Base-by-base conservation (phyloP, 176 grass and related monocot genomes). In the Oryza brachyantha region DNA sequence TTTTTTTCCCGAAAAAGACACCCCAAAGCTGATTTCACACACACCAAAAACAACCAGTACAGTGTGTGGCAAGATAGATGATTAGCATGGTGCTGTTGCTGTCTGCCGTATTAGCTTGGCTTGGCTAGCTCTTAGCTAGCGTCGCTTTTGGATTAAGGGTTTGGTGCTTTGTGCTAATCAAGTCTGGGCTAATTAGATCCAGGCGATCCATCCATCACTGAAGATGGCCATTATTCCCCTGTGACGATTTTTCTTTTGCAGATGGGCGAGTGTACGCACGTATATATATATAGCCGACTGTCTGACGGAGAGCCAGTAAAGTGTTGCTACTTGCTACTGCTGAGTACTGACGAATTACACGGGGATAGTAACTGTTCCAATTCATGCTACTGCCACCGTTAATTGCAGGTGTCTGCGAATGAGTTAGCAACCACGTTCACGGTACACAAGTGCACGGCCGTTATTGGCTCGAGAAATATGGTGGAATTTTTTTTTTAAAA, bases 91-190 rank as follows among this genome's bases (percentile, higher is more conserved):
- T 38, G 80, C 54, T 40, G 34, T 52, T 52, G 45, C 1, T 24
- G 52, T 6, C 26, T 7, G 13, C n/a, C 38, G 11, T 39, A 32
- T 32, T 32, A 32, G 4, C 2, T 72, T 54, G 40, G 83, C 3
- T 57, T 57, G 24, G 21, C 61, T 4, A 52, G 48, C 17, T 26
- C 3, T 4, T 5, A 12, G 54, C 27, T 66, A 37, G 43, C 68
- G 55, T 85, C 68, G 67, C 76, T 73, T 85, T 6, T 21, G 68
- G 60, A 2, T 9, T 26, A 79, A 79, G 75, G 35, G 40, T 73
- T 65, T 65, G 75, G 59, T 78, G 36, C 19, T 40, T 46, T 31
- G 66, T 37, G 83, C 66, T 72, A 58, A 79, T 85, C 83, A 50
- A 31, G 13, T 35, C 3, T 8, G 17, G 67, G 57, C 78, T 79